Evolutionary conservation across 176 grass and related monocot genomes (phyloP).

Genomic region (Avena eriantha): DNA sequence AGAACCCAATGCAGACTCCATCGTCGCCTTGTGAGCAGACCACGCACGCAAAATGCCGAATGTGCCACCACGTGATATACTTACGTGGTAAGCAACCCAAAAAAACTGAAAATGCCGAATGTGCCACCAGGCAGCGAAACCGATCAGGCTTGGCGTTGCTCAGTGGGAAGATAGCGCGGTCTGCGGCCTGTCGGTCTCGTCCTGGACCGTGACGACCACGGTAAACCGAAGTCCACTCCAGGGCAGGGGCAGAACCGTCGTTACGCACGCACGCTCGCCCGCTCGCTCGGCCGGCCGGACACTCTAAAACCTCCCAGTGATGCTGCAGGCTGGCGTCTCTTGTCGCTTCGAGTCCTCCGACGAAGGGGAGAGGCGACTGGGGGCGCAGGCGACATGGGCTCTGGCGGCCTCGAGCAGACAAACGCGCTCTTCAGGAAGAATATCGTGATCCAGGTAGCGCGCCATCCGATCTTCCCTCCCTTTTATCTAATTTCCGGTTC

Average conservation of each 20-base stretch:
- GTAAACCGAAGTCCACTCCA: conserved; percentile 9
- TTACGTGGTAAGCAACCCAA: too few species aligned
- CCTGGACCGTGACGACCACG: conserved; percentile 26
- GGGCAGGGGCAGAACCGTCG: conserved; percentile 3
- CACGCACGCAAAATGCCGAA: neutral
- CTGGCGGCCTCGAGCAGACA: conserved; percentile 47
- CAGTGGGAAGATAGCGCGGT: neutral
- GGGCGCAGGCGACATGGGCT: conserved; percentile 35
- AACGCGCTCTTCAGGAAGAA: conserved; percentile 69
- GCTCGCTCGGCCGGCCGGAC: conserved; percentile 30
- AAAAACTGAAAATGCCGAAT: conserved; percentile 7
- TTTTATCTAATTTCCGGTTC: neutral
- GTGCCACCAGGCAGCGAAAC: neutral
- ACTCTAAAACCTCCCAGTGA: conserved; percentile 5
- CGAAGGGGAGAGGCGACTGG: neutral
- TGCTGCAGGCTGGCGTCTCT: neutral
- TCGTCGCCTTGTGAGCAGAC: neutral
- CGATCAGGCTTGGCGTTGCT: neutral
- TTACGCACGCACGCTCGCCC: neutral
- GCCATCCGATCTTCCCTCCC: neutral
- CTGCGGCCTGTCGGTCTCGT: neutral
- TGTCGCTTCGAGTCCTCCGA: conserved; percentile 10
- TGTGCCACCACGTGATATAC: neutral
- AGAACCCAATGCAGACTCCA: conserved; percentile 21
- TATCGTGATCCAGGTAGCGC: conserved; percentile 57